Evolutionary conservation across 2,329 filamentous ascomycete genomes (phyloP).

Genomic region (Volutella citrinella): DNA sequence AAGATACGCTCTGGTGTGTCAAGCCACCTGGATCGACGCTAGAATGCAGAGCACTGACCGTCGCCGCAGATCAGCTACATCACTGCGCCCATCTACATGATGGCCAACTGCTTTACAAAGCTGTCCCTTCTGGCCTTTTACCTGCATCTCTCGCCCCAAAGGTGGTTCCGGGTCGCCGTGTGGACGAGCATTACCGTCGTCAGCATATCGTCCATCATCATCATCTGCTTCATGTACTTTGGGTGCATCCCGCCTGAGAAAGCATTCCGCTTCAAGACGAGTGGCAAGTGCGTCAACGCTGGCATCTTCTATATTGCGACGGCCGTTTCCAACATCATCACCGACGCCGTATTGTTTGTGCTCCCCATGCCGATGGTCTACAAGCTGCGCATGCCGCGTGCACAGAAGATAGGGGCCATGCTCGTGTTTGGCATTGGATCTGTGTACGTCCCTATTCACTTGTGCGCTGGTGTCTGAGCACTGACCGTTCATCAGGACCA

Average conservation of each 20-base stretch:
- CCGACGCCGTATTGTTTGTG: constrained; percentile 44
- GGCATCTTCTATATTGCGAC: constrained; percentile 47
- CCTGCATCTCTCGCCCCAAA: constrained; percentile 32
- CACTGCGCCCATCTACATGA: constrained; percentile 28
- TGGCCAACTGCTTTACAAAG: constrained; percentile 35
- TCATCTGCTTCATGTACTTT: constrained; percentile 23
- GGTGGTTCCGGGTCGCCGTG: constrained; percentile 28
- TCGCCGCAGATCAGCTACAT: constrained; percentile 19
- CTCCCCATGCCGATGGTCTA: constrained; percentile 45
- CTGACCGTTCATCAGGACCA: no score
- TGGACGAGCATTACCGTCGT: constrained; percentile 29
- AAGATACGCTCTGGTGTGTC: constrained; percentile 18
- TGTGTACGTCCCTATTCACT: constrained; percentile 15
- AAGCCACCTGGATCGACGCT: background rate
- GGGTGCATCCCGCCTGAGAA: constrained; percentile 16
- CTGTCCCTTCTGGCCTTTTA: constrained; percentile 37
- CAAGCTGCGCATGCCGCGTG: constrained; percentile 39
- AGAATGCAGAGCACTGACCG: background rate
- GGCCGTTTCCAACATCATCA: constrained; percentile 45
- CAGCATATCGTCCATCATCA: constrained; percentile 24
- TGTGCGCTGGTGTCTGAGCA: no score
- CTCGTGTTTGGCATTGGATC: constrained; percentile 43
- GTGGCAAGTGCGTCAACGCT: constrained; percentile 41
- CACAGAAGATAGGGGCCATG: constrained; percentile 42
- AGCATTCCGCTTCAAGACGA: constrained; percentile 29